A percentile compares a stretch with the other conserved stretches of the same genome.
Conservation (phyloP, 2,329 filamentous ascomycete species). For the Neobulgaria alba region DNA sequence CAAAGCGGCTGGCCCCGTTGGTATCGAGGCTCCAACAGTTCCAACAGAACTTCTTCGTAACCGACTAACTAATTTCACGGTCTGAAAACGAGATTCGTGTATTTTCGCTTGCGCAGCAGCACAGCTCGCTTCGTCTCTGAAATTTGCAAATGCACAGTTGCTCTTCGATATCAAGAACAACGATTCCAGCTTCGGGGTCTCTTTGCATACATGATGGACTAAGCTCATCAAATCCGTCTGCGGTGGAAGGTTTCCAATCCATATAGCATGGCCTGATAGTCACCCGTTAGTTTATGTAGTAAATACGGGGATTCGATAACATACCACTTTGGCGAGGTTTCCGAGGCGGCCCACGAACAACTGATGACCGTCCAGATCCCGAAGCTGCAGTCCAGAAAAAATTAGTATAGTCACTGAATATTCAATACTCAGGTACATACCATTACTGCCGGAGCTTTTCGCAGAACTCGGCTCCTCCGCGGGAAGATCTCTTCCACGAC, state of each 20-base stretch:
- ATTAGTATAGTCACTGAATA: too few relatives aligned
- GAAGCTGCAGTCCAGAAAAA: too few relatives aligned
- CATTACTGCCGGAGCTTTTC: too few relatives aligned
- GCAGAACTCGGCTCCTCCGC: too few relatives aligned
- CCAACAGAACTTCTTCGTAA: slow-evolving; percentile 50
- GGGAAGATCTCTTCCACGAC: too few relatives aligned
- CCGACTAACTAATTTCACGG: slow-evolving; percentile 77
- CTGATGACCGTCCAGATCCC: slow-evolving; percentile 30
- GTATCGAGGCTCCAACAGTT: slow-evolving; percentile 21
- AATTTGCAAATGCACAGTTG: slow-evolving; percentile 96
- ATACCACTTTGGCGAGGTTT: slow-evolving; percentile 55
- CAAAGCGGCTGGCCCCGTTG: slow-evolving; percentile 26
- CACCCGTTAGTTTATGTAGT: slow-evolving; percentile 11
- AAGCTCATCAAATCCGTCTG: slow-evolving; percentile 72
- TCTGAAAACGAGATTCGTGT: slow-evolving; percentile 84
- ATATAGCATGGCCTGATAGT: slow-evolving; percentile 78
- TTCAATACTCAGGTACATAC: too few relatives aligned
- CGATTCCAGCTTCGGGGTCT: slow-evolving; percentile 69
- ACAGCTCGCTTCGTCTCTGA: slow-evolving; percentile 71
- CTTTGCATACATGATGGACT: slow-evolving; percentile 85
- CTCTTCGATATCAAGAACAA: slow-evolving; percentile 93
- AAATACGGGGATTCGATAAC: slow-evolving; percentile 19
- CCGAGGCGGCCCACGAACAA: slow-evolving; percentile 45
- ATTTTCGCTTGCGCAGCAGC: slow-evolving; percentile 70
- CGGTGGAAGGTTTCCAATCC: slow-evolving; percentile 90